Base-by-base conservation (phyloP, 2,329 filamentous ascomycete genomes). In the Pestalotiopsis sp. region DNA sequence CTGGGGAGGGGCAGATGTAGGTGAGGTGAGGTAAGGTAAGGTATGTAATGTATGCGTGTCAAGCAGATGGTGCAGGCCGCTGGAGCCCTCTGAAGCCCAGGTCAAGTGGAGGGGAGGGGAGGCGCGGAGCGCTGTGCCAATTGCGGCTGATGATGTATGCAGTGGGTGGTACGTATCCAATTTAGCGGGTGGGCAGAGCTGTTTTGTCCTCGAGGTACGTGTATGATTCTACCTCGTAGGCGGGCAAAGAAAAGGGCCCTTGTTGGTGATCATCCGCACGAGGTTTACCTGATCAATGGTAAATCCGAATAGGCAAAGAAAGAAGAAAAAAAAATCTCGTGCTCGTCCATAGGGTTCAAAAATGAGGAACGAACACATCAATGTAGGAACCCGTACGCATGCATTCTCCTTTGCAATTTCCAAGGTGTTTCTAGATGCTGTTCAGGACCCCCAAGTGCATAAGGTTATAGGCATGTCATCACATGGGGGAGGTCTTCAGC, bases 1-100 rank as follows among this genome's bases (percentile, higher is more conserved):
- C 45, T n/a, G 45, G 5, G 59, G 59, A 62, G 59, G 59, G 59
- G 59, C 59, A 62, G 59, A 62, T 7, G 57, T 59, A 62, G 27
- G 27, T n/a, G 20, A 59, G 56, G 5, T 17, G 45, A 17, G 14
- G 45, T 14, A 11, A 27, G 57, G 57, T 59, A 59, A 36, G 23
- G 57, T 59, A 59, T n/a, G 56, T 58, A 13, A 36, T 36, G 25
- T 14, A 27, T 3, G 57, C 23, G 23, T 14, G 23, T 13, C 57
- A 31, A 13, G 25, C 59, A 61, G 27, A 27, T 23, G 31, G 31
- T 11, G 31, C n/a, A 62, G 59, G 59, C 59, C n/a, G 59, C 59
- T 27, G 3, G 27, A 62, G 36, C 59, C n/a, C 25, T 31, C 57
- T n/a, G 6, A n/a, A 17, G 59, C 25, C n/a, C 45, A 52, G 45